Evolutionary conservation across 257 asterid species (phyloP).

Genomic region (Fraxinus pennsylvanica): DNA sequence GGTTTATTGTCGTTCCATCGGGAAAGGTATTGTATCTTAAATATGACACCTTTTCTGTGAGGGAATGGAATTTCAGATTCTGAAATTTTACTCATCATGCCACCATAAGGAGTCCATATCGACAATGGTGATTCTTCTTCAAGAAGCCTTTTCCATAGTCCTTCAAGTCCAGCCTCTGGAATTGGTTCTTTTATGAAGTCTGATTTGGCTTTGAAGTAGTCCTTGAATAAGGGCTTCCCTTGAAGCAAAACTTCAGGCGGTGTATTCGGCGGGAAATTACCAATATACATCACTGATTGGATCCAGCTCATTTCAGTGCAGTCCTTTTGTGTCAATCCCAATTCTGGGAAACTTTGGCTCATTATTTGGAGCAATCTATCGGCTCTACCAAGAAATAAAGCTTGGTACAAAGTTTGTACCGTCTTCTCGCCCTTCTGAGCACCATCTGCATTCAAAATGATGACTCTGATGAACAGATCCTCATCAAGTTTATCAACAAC

Average conservation of each 20-base stretch:
- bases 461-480: conserved; percentile 58
- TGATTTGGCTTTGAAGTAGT: conserved; percentile 66
- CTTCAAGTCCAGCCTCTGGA: conserved; percentile 54
- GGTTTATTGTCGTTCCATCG: conserved; percentile 48
- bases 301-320: conserved; percentile 65
- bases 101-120: conserved; percentile 65
- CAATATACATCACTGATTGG: conserved; percentile 53
- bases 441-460: conserved; percentile 37
- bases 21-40: conserved; percentile 51
- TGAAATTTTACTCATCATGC: conserved; percentile 59
- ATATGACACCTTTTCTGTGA: conserved; percentile 56
- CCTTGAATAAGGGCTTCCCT: conserved; percentile 64
- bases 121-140: conserved; percentile 35
- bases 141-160: conserved; percentile 44
- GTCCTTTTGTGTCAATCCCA: conserved; percentile 45
- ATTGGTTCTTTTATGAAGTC: conserved; percentile 52
- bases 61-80: conserved; percentile 66
- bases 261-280: conserved; percentile 49
- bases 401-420: conserved; percentile 42
- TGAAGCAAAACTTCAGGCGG: conserved; percentile 61
- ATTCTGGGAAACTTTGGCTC: conserved; percentile 44
- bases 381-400: conserved; percentile 50
- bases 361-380: conserved; percentile 42
- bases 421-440: conserved; percentile 43
- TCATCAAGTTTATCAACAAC: conserved; percentile 56